Evolutionary conservation across 1,284 basidiomycete species (phyloP), one percentile per base, ranked within the genome.

Genomic region (Mycosarcoma maydis): DNA sequence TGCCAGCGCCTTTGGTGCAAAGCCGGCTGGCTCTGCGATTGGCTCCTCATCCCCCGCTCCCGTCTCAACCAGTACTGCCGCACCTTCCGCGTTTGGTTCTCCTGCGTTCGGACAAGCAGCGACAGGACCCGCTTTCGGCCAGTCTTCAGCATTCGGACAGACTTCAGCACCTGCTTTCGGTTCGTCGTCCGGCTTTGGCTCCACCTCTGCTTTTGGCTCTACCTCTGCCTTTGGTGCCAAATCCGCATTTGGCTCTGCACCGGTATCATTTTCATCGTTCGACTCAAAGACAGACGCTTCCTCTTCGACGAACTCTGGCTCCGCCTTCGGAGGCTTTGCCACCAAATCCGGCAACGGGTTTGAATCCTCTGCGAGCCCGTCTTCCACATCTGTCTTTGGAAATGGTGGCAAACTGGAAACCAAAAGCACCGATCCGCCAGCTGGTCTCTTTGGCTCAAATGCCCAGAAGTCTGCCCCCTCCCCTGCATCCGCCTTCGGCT

Each of bases 51-150:
- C 61, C 17, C 34, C 49, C 13, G 49, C 53, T 17, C 34, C 48
- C 2, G 16, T 34, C 8, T 26, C 30, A 36, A 47, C 43, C 11
- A 42, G 42, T 22, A 24, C 40, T 19, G 27, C 44, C 8, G 40
- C 43, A 19, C 32, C 67, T n/a, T 52, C 66, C 8, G 60, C 72
- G 0, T 76, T 83, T 46, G 83, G 82, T 11, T 54, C 78, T 17
- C 44, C 74, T 1, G 75, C 83, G 2, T 84, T 84, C 47, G 84
- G 84, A 17, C 64, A 59, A 20, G 20, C 51, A 24, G 60, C 77
- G 13, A 36, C 51, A 23, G 50, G 50, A 33, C 48, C 52, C 27
- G 45, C 77, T 6, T 76, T 77, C 52, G 81, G 77, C 2, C 41
- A 41, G 20, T 47, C 61, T 3, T 57, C 45, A 10, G 51, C 59